These are phyloP conservation scores for Flaveria trinervia DNA, from an alignment of 129 eudicot species.

Conservation along the genomic window DNA sequence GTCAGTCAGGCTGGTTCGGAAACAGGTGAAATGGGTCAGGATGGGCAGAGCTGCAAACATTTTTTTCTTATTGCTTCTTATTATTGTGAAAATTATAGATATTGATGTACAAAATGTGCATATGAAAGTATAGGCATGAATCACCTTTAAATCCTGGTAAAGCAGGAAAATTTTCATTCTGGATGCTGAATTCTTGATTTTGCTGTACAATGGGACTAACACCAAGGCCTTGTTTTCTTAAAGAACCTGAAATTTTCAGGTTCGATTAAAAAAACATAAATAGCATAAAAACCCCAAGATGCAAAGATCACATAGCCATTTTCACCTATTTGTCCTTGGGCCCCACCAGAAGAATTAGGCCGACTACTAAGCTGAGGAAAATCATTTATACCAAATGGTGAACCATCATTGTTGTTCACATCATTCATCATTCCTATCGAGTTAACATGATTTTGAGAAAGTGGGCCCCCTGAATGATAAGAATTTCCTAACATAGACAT, in stretches of 20 bases:
- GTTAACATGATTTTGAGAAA: slow-evolving; percentile 76
- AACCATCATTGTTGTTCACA: slow-evolving; percentile 69
- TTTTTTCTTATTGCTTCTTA: neutral
- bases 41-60: neutral
- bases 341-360: slow-evolving; percentile 91
- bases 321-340: slow-evolving; percentile 89
- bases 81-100: neutral
- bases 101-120: neutral
- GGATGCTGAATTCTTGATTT: slow-evolving; percentile 97
- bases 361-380: slow-evolving; percentile 87
- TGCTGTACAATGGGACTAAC: slow-evolving; percentile 90
- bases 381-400: slow-evolving; percentile 85
- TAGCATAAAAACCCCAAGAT: neutral
- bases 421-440: slow-evolving; percentile 85
- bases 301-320: neutral
- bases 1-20: neutral
- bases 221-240: slow-evolving; percentile 87
- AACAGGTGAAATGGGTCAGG: neutral
- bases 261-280: neutral
- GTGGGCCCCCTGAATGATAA: slow-evolving; percentile 79
- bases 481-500: slow-evolving; percentile 91
- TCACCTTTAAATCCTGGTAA: slow-evolving; percentile 87
- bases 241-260: slow-evolving; percentile 57
- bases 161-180: slow-evolving; percentile 98
- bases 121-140: neutral